phyloP scores from a whole-genome alignment of 2,329 filamentous ascomycete genomes.

The Colletotrichum coccodes region DNA sequence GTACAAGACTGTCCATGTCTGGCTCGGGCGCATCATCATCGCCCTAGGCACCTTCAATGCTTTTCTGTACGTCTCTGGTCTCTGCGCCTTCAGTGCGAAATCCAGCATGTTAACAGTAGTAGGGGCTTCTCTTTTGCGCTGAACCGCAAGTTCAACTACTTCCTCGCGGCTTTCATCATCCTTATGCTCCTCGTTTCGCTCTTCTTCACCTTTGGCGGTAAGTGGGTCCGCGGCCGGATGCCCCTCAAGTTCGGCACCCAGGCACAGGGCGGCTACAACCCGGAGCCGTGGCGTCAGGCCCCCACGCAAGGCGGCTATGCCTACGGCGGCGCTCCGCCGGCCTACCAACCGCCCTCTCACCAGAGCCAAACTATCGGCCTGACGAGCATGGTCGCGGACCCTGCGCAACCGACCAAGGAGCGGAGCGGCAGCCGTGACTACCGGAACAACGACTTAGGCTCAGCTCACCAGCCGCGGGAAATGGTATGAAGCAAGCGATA shows the following conservation, averaged over 20 bases:
- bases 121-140: constrained; percentile 69
- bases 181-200: constrained; percentile 50
- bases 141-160: constrained; percentile 56
- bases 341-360: constrained; percentile 26
- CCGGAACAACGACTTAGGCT: constrained; percentile 29
- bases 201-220: constrained; percentile 44
- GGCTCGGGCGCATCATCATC: constrained; percentile 65
- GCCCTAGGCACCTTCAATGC: constrained; percentile 64
- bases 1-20: constrained; percentile 64
- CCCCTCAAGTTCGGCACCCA: constrained; percentile 18
- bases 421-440: constrained; percentile 28
- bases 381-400: constrained; percentile 28
- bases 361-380: constrained; percentile 27
- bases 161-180: constrained; percentile 58
- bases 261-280: constrained; percentile 25
- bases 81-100: neutral
- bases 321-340: constrained; percentile 19
- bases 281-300: constrained; percentile 32
- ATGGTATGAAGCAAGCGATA: constrained; percentile 15
- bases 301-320: constrained; percentile 22
- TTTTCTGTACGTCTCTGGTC: constrained; percentile 60
- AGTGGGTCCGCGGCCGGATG: constrained; percentile 35
- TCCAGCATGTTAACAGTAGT: constrained; percentile 19
- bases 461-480: constrained; percentile 29
- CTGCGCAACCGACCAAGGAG: constrained; percentile 23